These are phyloP conservation scores for Gleditsia sinensis DNA, from an alignment of 306 rosid genomes.

Conservation along the genomic window DNA sequence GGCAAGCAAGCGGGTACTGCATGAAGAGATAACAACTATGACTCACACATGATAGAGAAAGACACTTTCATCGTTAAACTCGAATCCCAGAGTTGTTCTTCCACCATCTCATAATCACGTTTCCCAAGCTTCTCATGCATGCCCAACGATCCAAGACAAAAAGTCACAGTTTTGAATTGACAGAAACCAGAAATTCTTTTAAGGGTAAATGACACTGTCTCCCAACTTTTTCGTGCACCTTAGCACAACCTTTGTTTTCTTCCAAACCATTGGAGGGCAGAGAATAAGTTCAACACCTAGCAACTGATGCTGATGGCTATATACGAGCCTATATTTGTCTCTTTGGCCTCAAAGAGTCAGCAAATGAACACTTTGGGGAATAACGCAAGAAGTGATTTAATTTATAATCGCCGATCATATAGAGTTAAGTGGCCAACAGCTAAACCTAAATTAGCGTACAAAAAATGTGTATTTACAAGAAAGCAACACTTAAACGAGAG, in stretches of 20 bases:
- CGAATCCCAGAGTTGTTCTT: conserved; percentile 54
- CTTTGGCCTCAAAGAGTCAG: conserved; percentile 27
- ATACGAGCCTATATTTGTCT: conserved; percentile 17
- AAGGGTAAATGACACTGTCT: conserved; percentile 45
- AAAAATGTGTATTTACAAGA: conserved; percentile 31
- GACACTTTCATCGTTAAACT: conserved; percentile 74
- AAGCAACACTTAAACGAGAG: conserved; percentile 33
- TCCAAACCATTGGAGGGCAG: background rate
- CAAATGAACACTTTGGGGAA: conserved; percentile 41
- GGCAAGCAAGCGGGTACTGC: conserved; percentile 28
- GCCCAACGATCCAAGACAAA: conserved; percentile 36
- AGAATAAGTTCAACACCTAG: conserved; percentile 19
- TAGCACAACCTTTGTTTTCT: background rate
- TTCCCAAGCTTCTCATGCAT: conserved; percentile 39
- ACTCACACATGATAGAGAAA: conserved; percentile 55
- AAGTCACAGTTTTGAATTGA: conserved; percentile 50
- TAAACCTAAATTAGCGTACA: conserved; percentile 56
- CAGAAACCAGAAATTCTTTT: conserved; percentile 52
- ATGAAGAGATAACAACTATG: conserved; percentile 34
- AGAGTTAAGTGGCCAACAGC: conserved; percentile 78
- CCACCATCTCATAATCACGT: conserved; percentile 42
- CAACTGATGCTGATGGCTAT: conserved; percentile 26
- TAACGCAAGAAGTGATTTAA: conserved; percentile 17
- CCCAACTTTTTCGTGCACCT: conserved; percentile 33
- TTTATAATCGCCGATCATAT: conserved; percentile 38